Evolutionary conservation across 2,329 filamentous ascomycete species (phyloP).

Genomic region (Neurospora crassa): DNA sequence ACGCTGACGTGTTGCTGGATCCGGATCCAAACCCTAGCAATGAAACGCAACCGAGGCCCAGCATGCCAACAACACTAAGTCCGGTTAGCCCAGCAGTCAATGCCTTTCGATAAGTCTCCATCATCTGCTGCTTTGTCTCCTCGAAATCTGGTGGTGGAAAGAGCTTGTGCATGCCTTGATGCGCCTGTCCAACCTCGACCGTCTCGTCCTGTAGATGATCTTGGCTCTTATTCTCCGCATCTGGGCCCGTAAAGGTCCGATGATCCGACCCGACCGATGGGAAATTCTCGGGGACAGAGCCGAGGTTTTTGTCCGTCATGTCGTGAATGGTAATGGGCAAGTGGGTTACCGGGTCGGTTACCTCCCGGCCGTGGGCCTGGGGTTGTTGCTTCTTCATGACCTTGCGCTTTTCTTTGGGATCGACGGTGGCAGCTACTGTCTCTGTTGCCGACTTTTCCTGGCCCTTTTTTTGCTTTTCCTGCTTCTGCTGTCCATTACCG

Average conservation of each 20-base stretch:
- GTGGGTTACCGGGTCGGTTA: slow-evolving; percentile 66
- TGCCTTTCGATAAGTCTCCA: slow-evolving; percentile 24
- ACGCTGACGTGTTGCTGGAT: not conserved
- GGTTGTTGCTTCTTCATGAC: slow-evolving; percentile 31
- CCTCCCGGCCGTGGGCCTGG: slow-evolving; percentile 44
- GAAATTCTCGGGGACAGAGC: slow-evolving; percentile 27
- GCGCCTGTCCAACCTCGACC: slow-evolving; percentile 25
- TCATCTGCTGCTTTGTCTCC: slow-evolving; percentile 26
- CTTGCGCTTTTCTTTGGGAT: slow-evolving; percentile 39
- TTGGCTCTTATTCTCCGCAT: slow-evolving; percentile 29
- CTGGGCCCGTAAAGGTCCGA: slow-evolving; percentile 28
- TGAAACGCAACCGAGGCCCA: slow-evolving; percentile 15
- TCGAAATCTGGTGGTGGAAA: slow-evolving; percentile 42
- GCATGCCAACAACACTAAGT: slow-evolving; percentile 22
- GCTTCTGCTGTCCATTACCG: slow-evolving; percentile 3
- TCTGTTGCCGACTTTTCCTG: slow-evolving; percentile 26
- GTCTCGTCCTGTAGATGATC: slow-evolving; percentile 29
- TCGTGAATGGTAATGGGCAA: slow-evolving; percentile 60
- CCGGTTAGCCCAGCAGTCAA: slow-evolving; percentile 27
- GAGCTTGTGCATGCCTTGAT: slow-evolving; percentile 31
- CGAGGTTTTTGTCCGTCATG: slow-evolving; percentile 53
- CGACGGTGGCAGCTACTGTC: slow-evolving; percentile 26
- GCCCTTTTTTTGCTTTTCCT: slow-evolving; percentile 13
- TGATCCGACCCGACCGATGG: slow-evolving; percentile 27
- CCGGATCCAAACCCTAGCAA: not conserved